A percentile compares a stretch with the other conserved stretches of the same genome.
These are phyloP conservation scores for Cardamine chenopodiifolia DNA, from an alignment of 345 rosid species.

Conservation along the genomic window DNA sequence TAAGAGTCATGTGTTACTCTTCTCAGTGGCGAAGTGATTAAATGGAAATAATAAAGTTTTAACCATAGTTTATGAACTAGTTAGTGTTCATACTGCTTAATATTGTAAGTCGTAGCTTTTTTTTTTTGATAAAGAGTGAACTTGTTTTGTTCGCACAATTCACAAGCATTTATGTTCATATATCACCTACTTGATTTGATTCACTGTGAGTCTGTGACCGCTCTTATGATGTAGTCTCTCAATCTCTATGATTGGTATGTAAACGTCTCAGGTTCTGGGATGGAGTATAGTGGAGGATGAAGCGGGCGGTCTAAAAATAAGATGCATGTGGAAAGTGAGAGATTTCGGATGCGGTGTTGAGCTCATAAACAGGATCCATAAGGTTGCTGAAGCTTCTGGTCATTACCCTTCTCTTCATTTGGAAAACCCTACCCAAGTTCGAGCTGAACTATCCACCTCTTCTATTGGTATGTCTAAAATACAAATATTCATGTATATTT, in stretches of 20 bases:
- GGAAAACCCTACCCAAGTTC: constrained; percentile 72
- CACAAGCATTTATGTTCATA: background rate
- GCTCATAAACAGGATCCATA: constrained; percentile 74
- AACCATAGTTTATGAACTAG: constrained; percentile 1
- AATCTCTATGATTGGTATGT: background rate
- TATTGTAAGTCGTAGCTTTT: no score
- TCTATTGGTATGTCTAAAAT: constrained; percentile 56
- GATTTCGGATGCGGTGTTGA: constrained; percentile 80
- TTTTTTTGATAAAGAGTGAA: no score
- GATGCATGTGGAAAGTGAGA: constrained; percentile 86
- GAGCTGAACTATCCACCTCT: constrained; percentile 84
- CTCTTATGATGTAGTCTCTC: background rate
- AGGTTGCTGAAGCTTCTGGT: constrained; percentile 60
- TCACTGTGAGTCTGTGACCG: background rate
- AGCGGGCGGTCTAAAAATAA: constrained; percentile 69
- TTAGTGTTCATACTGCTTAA: background rate
- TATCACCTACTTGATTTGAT: background rate
- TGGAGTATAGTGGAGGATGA: constrained; percentile 88
- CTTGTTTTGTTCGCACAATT: background rate
- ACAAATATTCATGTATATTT: background rate
- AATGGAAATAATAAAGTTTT: background rate
- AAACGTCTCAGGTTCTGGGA: constrained; percentile 62
- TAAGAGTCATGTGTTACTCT: no score
- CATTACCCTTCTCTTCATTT: constrained; percentile 83
- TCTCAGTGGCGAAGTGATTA: background rate